These are phyloP conservation scores for Chaetomium sp. DNA, from an alignment of 2,329 filamentous ascomycete genomes.

Conservation along the genomic window DNA sequence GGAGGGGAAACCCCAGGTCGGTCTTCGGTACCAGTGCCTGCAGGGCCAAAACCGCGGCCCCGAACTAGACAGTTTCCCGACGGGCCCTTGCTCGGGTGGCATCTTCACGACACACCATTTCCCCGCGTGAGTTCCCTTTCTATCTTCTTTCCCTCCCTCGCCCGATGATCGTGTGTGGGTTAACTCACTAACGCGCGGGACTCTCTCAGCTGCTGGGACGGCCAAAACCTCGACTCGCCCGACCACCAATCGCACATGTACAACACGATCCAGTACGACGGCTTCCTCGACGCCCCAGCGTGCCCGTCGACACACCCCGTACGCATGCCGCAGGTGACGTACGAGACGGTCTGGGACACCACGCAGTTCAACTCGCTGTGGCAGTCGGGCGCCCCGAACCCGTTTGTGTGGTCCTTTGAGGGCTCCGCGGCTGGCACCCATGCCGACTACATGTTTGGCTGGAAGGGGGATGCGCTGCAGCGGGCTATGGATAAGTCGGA, in stretches of 20 bases:
- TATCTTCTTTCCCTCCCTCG: not conserved
- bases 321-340: slow-evolving; percentile 32
- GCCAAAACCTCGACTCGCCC: slow-evolving; percentile 37
- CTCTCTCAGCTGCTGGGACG: slow-evolving; percentile 43
- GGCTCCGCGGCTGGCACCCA: slow-evolving; percentile 19
- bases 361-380: slow-evolving; percentile 25
- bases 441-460: slow-evolving; percentile 24
- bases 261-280: slow-evolving; percentile 22
- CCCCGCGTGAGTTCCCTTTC: slow-evolving; percentile 14
- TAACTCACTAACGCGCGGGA: not conserved
- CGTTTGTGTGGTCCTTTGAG: slow-evolving; percentile 25
- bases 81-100: slow-evolving; percentile 32
- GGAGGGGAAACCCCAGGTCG: slow-evolving; percentile 15
- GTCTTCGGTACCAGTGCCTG: slow-evolving; percentile 38
- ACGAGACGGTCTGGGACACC: slow-evolving; percentile 34
- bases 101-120: slow-evolving; percentile 41
- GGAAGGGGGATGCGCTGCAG: slow-evolving; percentile 25
- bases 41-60: slow-evolving; percentile 30
- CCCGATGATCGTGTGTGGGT: not conserved
- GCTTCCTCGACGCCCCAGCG: slow-evolving; percentile 19
- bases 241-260: slow-evolving; percentile 29
- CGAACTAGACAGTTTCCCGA: slow-evolving; percentile 37
- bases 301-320: slow-evolving; percentile 30
- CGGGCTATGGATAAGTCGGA: slow-evolving; percentile 28
- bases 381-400: slow-evolving; percentile 24